Conservation (phyloP, 2,329 filamentous ascomycete species). For the Talaromyces marneffei region DNA sequence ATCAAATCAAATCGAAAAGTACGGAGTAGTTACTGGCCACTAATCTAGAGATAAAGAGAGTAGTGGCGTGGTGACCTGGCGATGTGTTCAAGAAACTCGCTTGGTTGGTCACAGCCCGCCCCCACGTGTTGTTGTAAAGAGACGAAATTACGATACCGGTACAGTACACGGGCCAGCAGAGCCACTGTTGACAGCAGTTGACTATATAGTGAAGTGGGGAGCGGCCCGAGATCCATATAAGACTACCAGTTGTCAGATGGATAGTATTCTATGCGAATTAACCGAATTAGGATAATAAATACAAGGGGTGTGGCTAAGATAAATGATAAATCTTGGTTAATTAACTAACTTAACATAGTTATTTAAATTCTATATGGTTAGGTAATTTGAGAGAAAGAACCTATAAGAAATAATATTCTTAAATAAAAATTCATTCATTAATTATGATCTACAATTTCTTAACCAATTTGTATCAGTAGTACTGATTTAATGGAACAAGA, state of each 20-base stretch:
- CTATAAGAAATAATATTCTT: no score
- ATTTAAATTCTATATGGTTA: no score
- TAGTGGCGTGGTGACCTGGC: not conserved
- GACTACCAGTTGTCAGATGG: not conserved
- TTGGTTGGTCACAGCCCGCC: not conserved
- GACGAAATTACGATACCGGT: not conserved
- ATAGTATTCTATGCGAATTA: not conserved
- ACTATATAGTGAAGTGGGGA: conserved; percentile 1
- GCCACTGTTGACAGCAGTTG: no score
- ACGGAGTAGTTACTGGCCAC: not conserved
- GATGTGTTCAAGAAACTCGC: not conserved
- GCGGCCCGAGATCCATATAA: conserved; percentile 6
- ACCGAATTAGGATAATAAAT: not conserved
- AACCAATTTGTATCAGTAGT: not conserved
- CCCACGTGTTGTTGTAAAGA: not conserved
- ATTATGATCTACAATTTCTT: not conserved
- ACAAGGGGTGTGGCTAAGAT: not conserved
- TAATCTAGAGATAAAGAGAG: no score
- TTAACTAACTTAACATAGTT: not conserved
- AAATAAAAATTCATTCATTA: not conserved
- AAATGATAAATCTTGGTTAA: not conserved
- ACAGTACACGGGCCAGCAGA: not conserved
- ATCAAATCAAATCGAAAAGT: not conserved
- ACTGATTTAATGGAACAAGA: no score
- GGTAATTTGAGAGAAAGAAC: no score